Conservation (phyloP, 331 rosid species). For the Stylosanthes scabra region DNA sequence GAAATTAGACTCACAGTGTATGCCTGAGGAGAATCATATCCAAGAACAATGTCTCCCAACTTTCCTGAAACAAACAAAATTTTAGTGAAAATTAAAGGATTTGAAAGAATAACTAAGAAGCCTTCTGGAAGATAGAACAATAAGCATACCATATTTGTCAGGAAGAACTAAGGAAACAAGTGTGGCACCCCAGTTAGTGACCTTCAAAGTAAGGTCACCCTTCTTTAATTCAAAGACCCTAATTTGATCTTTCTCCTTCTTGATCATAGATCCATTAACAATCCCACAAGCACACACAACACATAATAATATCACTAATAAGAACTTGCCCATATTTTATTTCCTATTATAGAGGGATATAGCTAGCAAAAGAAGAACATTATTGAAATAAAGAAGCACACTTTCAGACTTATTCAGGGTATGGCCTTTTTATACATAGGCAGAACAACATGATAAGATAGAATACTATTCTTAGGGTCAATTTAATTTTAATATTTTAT, state of each 20-base stretch:
- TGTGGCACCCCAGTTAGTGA: conserved; percentile 83
- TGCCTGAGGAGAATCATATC: conserved; percentile 54
- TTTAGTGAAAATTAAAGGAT: too few species aligned
- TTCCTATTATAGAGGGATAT: too few species aligned
- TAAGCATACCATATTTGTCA: conserved; percentile 67
- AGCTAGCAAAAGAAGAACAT: too few species aligned
- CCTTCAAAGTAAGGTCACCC: conserved; percentile 54
- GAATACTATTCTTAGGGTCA: too few species aligned
- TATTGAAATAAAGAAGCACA: background rate
- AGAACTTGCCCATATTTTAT: conserved; percentile 52
- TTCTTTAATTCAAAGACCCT: conserved; percentile 56
- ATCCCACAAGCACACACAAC: conserved; percentile 47
- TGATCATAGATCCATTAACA: conserved; percentile 37
- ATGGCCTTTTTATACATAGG: background rate
- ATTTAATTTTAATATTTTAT: too few species aligned
- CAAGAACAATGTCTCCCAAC: conserved; percentile 42
- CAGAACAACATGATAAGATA: too few species aligned
- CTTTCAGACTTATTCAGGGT: conserved; percentile 3
- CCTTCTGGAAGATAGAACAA: too few species aligned
- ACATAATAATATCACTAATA: conserved; percentile 42
- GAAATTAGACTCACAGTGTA: conserved; percentile 62
- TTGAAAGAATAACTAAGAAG: too few species aligned
- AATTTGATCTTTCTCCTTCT: conserved; percentile 26
- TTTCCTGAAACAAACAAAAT: conserved; percentile 46
- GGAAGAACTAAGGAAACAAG: conserved; percentile 64